Base-by-base conservation (phyloP, 257 asterid species). In the Petunia secreta region DNA sequence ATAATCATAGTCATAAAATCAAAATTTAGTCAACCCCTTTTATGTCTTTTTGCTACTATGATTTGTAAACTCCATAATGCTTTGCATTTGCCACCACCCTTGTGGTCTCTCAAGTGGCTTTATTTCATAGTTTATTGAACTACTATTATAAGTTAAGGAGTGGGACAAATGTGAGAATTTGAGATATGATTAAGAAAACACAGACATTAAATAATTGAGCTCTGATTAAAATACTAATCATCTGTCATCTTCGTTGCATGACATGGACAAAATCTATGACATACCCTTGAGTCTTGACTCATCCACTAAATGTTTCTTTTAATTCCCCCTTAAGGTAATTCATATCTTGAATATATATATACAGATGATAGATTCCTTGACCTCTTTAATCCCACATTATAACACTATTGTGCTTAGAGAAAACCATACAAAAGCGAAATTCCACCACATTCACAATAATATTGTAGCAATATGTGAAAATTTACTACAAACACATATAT, bases 51-150 rank as follows among this genome's bases (percentile, higher is more conserved):
- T 75, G 34, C 34, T 77, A 77, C 57, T 59, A 59, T 73, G 87
- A 81, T 87, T 87, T 88, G 89, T 80, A 86, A 87, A 85, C 66
- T 86, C 86, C 87, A 89, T 83, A 79, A 58, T 89, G 83, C 85
- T 85, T 88, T 87, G 77, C 94, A 84, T 85, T 88, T 87, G 77
- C 94, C 91, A 91, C 88, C 67, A 76, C 55, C 40, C 80, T 69
- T 76, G 34, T 81, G 79, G 82, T 69, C 83, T 82, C 77, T 81
- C 63, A 62, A 85, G 16, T 77, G 57, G 53, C 79, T 67, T 79
- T 34, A 37, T 50, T 52, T 7, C 36, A 39, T 67, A 65, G 37
- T 3, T 53, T 66, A 65, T 25, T 79, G 78, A 46, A 68, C 39
- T 38, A 65, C 48, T 39, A 16, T 38, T 52, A 64, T 50, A 79